Conservation (phyloP, 768 basidiomycete species). For the Glaciozyma martinii region DNA sequence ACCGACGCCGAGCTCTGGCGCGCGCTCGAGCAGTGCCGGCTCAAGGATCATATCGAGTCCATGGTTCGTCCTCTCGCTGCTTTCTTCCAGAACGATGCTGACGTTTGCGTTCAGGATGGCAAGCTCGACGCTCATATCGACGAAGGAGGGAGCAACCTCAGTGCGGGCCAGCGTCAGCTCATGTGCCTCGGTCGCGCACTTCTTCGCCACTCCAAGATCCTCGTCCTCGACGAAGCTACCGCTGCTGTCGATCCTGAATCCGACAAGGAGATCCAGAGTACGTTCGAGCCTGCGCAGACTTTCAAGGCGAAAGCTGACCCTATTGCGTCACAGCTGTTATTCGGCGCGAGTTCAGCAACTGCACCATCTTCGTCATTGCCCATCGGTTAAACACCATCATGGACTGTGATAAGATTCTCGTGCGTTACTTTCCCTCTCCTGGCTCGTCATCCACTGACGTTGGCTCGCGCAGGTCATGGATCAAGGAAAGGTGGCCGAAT, state of each 20-base stretch:
- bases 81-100: not conserved
- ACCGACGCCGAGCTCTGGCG: conserved; percentile 77
- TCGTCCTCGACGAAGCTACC: conserved; percentile 85
- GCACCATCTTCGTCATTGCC: conserved; percentile 53
- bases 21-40: conserved; percentile 58
- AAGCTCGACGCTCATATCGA: conserved; percentile 63
- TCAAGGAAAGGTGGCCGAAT: conserved; percentile 71
- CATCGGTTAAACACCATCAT: conserved; percentile 55
- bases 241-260: conserved; percentile 52
- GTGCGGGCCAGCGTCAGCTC: conserved; percentile 75
- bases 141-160: conserved; percentile 73
- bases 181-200: conserved; percentile 61
- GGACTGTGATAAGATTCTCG: conserved; percentile 22
- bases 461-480: conserved; percentile 51
- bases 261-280: conserved; percentile 52
- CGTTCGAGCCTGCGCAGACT: not conserved
- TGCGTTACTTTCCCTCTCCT: not conserved
- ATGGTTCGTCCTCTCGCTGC: conserved; percentile 4
- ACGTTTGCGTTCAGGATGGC: conserved; percentile 43
- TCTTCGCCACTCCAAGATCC: conserved; percentile 57
- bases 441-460: no score
- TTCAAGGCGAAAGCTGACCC: not conserved
- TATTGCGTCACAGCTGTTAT: conserved; percentile 44
- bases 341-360: conserved; percentile 51
- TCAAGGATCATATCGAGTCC: conserved; percentile 40